Evolutionary conservation across 192 early-diverging fungal species (phyloP), one percentile per base, ranked within the genome.

Genomic region (Umbelopsis isabellina): DNA sequence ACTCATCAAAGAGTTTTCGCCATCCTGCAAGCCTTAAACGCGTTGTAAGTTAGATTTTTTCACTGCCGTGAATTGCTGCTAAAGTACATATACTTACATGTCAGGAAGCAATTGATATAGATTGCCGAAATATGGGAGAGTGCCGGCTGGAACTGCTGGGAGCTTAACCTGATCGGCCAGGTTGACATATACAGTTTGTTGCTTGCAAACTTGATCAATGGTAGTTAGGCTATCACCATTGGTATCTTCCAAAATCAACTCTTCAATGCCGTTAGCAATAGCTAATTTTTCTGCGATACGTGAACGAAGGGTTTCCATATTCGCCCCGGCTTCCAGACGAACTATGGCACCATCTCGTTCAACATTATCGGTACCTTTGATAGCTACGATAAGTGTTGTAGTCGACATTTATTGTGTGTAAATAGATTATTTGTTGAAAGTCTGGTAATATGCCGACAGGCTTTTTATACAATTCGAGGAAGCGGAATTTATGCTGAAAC

Each of bases 1-100:
- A 79, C n/a, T 73, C 66, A 27, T 52, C 61, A 47, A 86, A 84
- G 12, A 84, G 74, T 20, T 50, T 33, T 20, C 30, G 41, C 55
- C 55, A 65, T 1, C 46, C 52, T 10, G 46, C 71, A 15, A 25
- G 11, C n/a, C 77, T 74, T 30, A 47, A 61, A 35, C 4, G n/a
- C 9, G 22, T 65, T 27, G 35, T 33, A 8, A 46, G 53, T 49
- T 20, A 55, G 20, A 15, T n/a, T 23, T 12, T 13, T 47, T 48
- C 35, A 41, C 35, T 51, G 30, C 22, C 12, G 7, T 7, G 37
- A 44, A 44, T 25, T 20, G 21, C 10, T 35, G 33, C 13, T 27
- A 25, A 68, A 49, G 44, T 49, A 68, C 10, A 10, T 27, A 20
- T 10, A 50, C 65, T 73, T 73, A 78, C 76, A 78, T 37, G 27